Conservation (phyloP, 1,284 basidiomycete species). For the Melampsora larici-populina region DNA sequence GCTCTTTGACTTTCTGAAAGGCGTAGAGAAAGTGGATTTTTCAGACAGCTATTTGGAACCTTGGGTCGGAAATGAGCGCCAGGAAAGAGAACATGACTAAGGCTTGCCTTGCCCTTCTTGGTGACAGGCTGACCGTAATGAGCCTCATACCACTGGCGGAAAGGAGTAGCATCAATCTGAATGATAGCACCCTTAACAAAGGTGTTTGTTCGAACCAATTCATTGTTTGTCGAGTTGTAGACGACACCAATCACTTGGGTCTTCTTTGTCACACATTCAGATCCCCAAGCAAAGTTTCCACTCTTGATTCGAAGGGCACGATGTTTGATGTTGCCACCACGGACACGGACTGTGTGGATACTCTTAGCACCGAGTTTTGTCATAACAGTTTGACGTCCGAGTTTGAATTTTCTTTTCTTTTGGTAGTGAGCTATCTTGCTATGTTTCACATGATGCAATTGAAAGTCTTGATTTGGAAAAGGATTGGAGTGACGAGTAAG, state of each 20-base stretch:
- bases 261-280: conserved; percentile 85
- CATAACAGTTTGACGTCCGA: conserved; percentile 90
- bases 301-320: conserved; percentile 87
- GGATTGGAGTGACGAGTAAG: not conserved
- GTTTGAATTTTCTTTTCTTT: conserved; percentile 99
- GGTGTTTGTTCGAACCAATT: conserved; percentile 96
- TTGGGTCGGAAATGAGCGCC: conserved; percentile 78
- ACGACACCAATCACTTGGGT: conserved; percentile 90
- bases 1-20: conserved; percentile 45
- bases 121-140: conserved; percentile 57
- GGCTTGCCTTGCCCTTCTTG: conserved; percentile 59
- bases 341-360: conserved; percentile 83
- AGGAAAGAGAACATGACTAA: conserved; percentile 7
- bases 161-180: conserved; percentile 91
- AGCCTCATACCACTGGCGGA: conserved; percentile 96
- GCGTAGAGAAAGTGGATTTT: not conserved
- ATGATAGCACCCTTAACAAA: conserved; percentile 91
- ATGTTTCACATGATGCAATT: conserved; percentile 53
- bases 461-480: not conserved
- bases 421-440: conserved; percentile 92
- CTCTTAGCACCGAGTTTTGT: conserved; percentile 92
- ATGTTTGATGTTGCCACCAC: conserved; percentile 89
- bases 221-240: conserved; percentile 98
- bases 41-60: conserved; percentile 50
- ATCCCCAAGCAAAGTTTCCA: conserved; percentile 96